Conservation (phyloP, 2,329 filamentous ascomycete species). For the Cercospora nicotianae region DNA sequence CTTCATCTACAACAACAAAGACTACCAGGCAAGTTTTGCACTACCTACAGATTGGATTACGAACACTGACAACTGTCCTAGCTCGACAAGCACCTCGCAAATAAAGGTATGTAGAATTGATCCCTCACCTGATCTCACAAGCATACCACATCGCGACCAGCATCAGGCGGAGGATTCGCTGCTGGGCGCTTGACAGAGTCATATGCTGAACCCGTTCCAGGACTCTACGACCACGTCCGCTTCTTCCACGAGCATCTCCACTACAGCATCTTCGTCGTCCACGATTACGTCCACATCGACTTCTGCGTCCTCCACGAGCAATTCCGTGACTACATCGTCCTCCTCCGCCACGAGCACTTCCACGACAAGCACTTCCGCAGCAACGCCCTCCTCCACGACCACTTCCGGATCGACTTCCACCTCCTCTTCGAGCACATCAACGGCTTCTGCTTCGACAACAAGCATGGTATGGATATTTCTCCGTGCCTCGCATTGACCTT, state of each 20-base stretch:
- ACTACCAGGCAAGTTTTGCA: background rate
- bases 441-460: background rate
- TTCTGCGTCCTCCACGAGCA: background rate
- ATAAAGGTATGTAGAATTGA: background rate
- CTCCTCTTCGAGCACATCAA: background rate
- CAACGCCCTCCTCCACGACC: background rate
- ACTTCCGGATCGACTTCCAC: background rate
- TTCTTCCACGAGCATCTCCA: background rate
- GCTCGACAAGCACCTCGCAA: background rate
- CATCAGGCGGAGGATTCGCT: background rate
- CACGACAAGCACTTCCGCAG: no score
- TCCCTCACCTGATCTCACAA: background rate
- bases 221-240: background rate
- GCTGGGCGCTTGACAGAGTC: background rate
- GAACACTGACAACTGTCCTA: background rate
- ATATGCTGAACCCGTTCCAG: background rate
- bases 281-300: background rate
- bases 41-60: background rate
- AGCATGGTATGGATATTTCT: background rate
- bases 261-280: background rate
- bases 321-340: no score
- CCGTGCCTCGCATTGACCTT: background rate
- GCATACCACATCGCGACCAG: background rate
- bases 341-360: no score
- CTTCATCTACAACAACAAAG: background rate